Evolutionary conservation across 2,329 filamentous ascomycete species (phyloP), one percentile per base, ranked within the genome.

Genomic region (Neofusicoccum sp.): DNA sequence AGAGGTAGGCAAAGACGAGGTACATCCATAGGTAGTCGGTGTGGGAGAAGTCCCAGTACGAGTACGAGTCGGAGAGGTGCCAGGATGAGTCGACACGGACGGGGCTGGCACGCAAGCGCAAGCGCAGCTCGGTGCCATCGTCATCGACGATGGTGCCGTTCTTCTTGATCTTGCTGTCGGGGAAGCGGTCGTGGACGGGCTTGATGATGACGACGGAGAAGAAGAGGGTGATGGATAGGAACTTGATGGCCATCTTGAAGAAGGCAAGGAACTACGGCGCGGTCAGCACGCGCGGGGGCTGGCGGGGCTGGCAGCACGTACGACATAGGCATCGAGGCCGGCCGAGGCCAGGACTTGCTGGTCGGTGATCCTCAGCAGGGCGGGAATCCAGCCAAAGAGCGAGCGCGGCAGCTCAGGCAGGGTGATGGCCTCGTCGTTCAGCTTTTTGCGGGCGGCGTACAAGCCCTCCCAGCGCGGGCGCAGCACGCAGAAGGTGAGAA

Each of bases 271-370:
- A 97, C 85, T 87, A 47, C 22, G 12, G 71, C 61, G 31, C 4
- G 3, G 39, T 58, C 31, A 58, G 54, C 29, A 36, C 16, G 29
- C 3, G 16, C 16, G 8, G 39, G 2, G 6, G 29, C 3, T 14
- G 9, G 29, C 29, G 54, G 8, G 12, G 6, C 11, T 7, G 8
- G n/a, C 33, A 22, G 8, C 28, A 81, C 85, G 69, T 79, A 91
- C 89, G 67, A 97, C 95, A 78, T 92, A 99, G 56, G 95, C 95
- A 80, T 99, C 95, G 56, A 99, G 84, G 0, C 95, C 95, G 16
- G 94, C 94, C 22, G 93, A 94, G 14, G 90, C 88, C 60, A 99
- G 83, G 3, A 99, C 87, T 76, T 98, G 90, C 72, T 96, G 89
- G 68, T 98, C 93, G 1, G 88, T 92, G 65, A 99, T 91, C 68